These are phyloP conservation scores for Aspergillus conjunctus DNA, from an alignment of 495 filamentous ascomycete species.

Conservation along the genomic window DNA sequence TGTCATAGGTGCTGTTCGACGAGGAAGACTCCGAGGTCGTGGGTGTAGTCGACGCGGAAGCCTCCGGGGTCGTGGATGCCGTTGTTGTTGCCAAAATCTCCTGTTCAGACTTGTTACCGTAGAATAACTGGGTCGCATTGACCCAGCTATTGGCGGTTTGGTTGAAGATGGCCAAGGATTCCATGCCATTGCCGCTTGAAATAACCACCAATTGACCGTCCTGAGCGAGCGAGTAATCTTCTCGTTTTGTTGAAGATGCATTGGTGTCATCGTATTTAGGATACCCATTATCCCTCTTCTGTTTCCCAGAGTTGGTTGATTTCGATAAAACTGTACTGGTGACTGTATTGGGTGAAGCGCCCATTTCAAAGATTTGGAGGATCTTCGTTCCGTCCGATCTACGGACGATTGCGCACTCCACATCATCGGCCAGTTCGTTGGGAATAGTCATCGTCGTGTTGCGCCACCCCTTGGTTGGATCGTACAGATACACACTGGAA, in stretches of 20 bases:
- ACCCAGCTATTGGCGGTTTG: conserved; percentile 77
- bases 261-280: conserved; percentile 75
- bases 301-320: conserved; percentile 43
- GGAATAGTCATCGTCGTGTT: conserved; percentile 62
- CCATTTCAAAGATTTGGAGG: conserved; percentile 80
- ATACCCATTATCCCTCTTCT: conserved; percentile 60
- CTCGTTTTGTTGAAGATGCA: conserved; percentile 62
- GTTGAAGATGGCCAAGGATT: conserved; percentile 75
- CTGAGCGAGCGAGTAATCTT: conserved; percentile 65
- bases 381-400: conserved; percentile 79
- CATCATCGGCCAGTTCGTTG: conserved; percentile 56
- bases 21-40: conserved; percentile 25
- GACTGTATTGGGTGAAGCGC: conserved; percentile 73
- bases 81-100: conserved; percentile 41
- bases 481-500: conserved; percentile 66
- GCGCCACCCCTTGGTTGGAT: conserved; percentile 59
- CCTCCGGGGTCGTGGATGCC: conserved; percentile 35
- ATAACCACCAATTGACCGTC: conserved; percentile 68
- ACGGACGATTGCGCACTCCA: conserved; percentile 64
- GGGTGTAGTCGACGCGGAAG: conserved; percentile 39
- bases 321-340: conserved; percentile 62
- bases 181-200: conserved; percentile 66
- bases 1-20: conserved; percentile 30
- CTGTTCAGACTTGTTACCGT: conserved; percentile 42
- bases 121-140: conserved; percentile 69